Conservation (phyloP, 148 eudicot species). For the Silene latifolia region DNA sequence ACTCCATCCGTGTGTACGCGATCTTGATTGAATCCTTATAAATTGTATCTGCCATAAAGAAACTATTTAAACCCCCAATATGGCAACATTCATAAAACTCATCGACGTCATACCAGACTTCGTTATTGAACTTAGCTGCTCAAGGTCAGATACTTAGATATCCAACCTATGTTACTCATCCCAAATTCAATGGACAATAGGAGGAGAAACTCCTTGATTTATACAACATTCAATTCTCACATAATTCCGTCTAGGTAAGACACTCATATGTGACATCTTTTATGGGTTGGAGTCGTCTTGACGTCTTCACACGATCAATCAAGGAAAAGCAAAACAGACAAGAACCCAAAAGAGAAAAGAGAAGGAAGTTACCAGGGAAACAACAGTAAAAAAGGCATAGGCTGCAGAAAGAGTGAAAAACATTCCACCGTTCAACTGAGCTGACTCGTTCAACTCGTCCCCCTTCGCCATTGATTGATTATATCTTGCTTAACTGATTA, state of each 20-base stretch:
- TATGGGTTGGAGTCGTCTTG: too few relatives aligned
- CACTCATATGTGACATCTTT: too few relatives aligned
- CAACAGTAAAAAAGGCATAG: slow-evolving; percentile 51
- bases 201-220: too few relatives aligned
- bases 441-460: slow-evolving; percentile 45
- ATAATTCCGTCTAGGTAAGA: too few relatives aligned
- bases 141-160: too few relatives aligned
- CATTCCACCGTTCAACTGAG: slow-evolving; percentile 46
- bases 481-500: too few relatives aligned
- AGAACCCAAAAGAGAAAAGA: not conserved
- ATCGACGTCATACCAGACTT: too few relatives aligned
- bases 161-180: too few relatives aligned
- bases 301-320: not conserved
- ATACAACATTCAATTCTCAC: too few relatives aligned
- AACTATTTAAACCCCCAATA: not conserved
- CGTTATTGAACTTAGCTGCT: too few relatives aligned
- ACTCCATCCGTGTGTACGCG: slow-evolving; percentile 33
- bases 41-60: slow-evolving; percentile 30
- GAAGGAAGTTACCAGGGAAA: slow-evolving; percentile 45
- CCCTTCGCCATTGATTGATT: slow-evolving; percentile 12
- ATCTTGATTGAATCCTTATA: slow-evolving; percentile 31
- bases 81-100: not conserved
- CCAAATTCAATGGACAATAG: too few relatives aligned
- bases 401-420: slow-evolving; percentile 54
- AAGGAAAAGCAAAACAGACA: not conserved